Percentiles rank a stretch among this genome's conserved stretches.
Evolutionary conservation across 2,329 filamentous ascomycete genomes (phyloP).

Genomic region (Hymenoscyphus fructigenus): DNA sequence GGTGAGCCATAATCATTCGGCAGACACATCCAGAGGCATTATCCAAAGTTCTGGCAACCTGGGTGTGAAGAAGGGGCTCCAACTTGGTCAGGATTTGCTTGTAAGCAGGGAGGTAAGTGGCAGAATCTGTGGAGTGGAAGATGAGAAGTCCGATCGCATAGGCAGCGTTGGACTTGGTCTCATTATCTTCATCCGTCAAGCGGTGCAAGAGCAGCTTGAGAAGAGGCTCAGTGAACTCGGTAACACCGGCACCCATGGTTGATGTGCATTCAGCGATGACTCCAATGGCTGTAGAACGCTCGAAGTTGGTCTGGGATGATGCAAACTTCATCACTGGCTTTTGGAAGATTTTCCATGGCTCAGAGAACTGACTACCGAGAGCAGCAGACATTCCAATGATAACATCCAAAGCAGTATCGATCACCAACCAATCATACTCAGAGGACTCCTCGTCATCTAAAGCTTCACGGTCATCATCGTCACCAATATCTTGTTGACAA

Average conservation of each 20-base stretch:
- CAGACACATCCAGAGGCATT: slow-evolving; percentile 90
- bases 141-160: slow-evolving; percentile 87
- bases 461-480: slow-evolving; percentile 69
- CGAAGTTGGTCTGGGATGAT: slow-evolving; percentile 79
- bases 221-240: slow-evolving; percentile 74
- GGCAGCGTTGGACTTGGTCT: slow-evolving; percentile 93
- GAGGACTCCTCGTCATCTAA: slow-evolving; percentile 70
- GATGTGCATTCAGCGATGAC: slow-evolving; percentile 88
- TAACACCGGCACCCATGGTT: slow-evolving; percentile 78
- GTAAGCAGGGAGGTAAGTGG: slow-evolving; percentile 72
- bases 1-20: slow-evolving; percentile 88
- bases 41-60: slow-evolving; percentile 81
- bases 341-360: slow-evolving; percentile 95
- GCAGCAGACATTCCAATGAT: slow-evolving; percentile 80
- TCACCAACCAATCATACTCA: slow-evolving; percentile 96
- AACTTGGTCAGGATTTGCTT: slow-evolving; percentile 78
- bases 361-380: slow-evolving; percentile 75
- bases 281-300: slow-evolving; percentile 87
- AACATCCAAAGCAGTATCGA: slow-evolving; percentile 92
- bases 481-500: slow-evolving; percentile 87
- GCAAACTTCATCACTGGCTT: slow-evolving; percentile 87
- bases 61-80: slow-evolving; percentile 76
- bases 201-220: slow-evolving; percentile 82
- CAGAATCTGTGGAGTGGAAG: slow-evolving; percentile 71
- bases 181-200: slow-evolving; percentile 82